Base-by-base conservation (phyloP, 1,139 yeast genomes). In the Sugiyamaella castrensis region DNA sequence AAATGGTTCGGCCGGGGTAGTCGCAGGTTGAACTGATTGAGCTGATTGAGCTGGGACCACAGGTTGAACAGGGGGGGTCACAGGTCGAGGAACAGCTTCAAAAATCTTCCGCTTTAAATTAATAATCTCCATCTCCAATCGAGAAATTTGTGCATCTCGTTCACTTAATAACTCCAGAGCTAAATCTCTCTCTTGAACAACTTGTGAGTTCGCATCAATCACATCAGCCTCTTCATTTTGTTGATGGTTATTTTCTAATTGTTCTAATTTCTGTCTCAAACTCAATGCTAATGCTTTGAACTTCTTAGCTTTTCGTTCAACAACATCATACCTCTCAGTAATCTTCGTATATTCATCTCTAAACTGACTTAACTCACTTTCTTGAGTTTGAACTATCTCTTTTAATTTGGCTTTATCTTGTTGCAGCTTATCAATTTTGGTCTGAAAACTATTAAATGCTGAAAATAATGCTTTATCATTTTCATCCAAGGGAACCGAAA, bases 401-500 rank as follows among this genome's bases (percentile, higher is more conserved):
- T 47, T 44, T 28, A 54, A 47, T 5, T 47, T 41, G 10, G 43
- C 34, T 42, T 55, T 58, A 36, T 56, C 57, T 4, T 47, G 47
- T 45, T 58, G 60, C 12, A 61, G 54, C 40, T 53, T 54, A 16
- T 56, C 57, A 13, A 59, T 55, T 34, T 56, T 58, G 29, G 57
- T 45, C 50, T 57, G 59, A 42, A 59, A 61, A 42, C 59, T 57
- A 27, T 57, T 53, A 37, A 61, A 56, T 7, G 63, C 63, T 4
- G 61, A 52, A 35, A 60, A 58, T 26, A 61, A 42, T 4, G 64
- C 64, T 37, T 56, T 56, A 47, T 60, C 63, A 29, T 59, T 60
- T n/a, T 56, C 55, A 40, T 61, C 64, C 35, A 60, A 38, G 1
- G 64, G 64, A 19, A 61, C 62, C 8, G 63, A 57, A 8, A 56